Conservation (phyloP, 768 basidiomycete species). For the Kondoa malvinella region DNA sequence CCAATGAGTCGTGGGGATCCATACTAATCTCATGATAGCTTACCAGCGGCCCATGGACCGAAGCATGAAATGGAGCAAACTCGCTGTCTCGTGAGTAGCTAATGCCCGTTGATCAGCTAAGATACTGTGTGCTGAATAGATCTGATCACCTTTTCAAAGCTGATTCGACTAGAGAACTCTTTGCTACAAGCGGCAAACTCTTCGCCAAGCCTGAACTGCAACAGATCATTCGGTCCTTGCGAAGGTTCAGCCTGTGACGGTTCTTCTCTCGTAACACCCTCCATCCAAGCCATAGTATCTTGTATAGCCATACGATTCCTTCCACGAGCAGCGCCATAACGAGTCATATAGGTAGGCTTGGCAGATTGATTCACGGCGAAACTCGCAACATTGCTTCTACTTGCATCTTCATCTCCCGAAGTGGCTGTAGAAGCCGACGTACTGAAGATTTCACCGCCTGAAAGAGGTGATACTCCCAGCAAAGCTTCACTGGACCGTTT, state of each 20-base stretch:
- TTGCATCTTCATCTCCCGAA: neutral
- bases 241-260: neutral
- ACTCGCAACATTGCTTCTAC: neutral
- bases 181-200: conserved; percentile 14
- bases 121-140: neutral
- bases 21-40: too few species aligned
- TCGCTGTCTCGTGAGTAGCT: conserved; percentile 9
- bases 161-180: conserved; percentile 9
- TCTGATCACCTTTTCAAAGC: conserved; percentile 17
- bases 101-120: neutral
- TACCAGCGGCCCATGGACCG: conserved; percentile 10
- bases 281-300: conserved; percentile 5
- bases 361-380: neutral
- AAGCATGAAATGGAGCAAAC: conserved; percentile 11
- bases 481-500: neutral
- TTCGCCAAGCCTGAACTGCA: conserved; percentile 9
- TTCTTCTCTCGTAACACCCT: neutral
- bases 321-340: neutral
- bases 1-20: too few species aligned
- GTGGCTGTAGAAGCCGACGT: neutral
- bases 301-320: neutral
- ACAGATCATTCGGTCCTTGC: neutral
- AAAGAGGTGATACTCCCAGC: neutral
- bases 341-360: conserved; percentile 2
- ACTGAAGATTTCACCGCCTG: neutral